Percentiles rank a stretch among this genome's conserved stretches.
These are phyloP conservation scores for Cryphonectria radicalis DNA, from an alignment of 2,329 filamentous ascomycete genomes.

Conservation along the genomic window DNA sequence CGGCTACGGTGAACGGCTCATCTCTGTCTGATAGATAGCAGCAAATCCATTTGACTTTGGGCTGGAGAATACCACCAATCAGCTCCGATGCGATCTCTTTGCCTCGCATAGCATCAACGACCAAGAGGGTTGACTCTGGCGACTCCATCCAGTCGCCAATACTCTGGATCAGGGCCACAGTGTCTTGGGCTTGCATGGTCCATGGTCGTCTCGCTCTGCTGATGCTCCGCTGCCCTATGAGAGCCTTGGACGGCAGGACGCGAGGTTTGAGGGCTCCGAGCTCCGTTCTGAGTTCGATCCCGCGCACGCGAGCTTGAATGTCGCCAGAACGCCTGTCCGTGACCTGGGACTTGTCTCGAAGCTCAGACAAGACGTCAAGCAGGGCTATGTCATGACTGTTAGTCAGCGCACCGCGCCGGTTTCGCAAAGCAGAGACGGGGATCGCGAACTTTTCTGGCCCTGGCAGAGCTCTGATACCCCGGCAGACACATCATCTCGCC, in stretches of 20 bases:
- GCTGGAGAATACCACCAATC: slow-evolving; percentile 5
- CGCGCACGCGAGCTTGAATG: slow-evolving; percentile 3
- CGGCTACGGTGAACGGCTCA: neutral
- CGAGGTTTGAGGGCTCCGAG: neutral
- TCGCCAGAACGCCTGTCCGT: neutral
- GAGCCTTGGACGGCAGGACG: neutral
- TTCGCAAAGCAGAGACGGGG: neutral
- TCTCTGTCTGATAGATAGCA: slow-evolving; percentile 1
- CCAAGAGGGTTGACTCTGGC: neutral
- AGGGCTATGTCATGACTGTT: neutral
- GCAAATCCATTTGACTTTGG: neutral
- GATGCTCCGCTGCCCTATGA: neutral
- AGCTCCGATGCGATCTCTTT: slow-evolving; percentile 9
- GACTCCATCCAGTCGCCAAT: slow-evolving; percentile 9
- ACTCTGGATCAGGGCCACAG: neutral
- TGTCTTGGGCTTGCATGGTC: slow-evolving; percentile 9
- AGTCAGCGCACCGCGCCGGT: neutral
- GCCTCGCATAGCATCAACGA: slow-evolving; percentile 2
- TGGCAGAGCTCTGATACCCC: neutral
- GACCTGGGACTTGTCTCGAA: neutral
- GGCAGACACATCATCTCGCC: neutral
- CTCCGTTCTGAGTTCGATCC: neutral
- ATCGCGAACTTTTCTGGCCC: neutral
- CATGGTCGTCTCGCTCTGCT: slow-evolving; percentile 2
- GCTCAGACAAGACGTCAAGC: neutral